phyloP scores from a whole-genome alignment of 177 flowering plant genomes.

The Vitis hybrid region DNA sequence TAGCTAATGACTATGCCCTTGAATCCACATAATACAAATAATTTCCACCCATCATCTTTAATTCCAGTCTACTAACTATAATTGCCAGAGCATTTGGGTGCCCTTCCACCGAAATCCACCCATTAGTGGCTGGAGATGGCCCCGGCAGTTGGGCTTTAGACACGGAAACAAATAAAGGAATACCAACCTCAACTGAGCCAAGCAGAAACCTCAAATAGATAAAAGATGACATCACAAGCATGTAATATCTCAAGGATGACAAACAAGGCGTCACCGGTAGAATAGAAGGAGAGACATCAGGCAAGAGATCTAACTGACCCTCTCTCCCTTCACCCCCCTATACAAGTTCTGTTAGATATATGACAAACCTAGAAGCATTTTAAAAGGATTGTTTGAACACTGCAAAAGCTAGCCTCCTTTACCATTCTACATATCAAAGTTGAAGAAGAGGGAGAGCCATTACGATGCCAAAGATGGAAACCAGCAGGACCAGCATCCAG shows the following conservation, averaged over 20 bases:
- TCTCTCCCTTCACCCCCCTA: constrained; percentile 4
- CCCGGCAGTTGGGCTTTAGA: too few species aligned
- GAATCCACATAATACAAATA: too few species aligned
- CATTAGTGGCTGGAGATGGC: too few species aligned
- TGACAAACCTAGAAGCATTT: constrained; percentile 4
- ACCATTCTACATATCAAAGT: constrained; percentile 33
- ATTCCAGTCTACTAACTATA: too few species aligned
- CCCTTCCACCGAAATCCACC: too few species aligned
- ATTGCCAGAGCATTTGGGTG: too few species aligned
- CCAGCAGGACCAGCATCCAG: constrained; percentile 70
- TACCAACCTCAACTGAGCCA: too few species aligned
- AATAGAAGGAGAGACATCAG: constrained; percentile 4
- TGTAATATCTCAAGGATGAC: neutral
- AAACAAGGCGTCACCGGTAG: neutral
- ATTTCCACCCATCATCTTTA: too few species aligned
- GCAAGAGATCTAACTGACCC: neutral
- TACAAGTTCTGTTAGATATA: constrained; percentile 17
- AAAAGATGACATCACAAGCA: too few species aligned
- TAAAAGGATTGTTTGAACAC: neutral
- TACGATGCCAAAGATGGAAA: constrained; percentile 63
- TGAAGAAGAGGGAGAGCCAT: constrained; percentile 91
- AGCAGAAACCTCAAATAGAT: too few species aligned
- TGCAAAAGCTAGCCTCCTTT: constrained; percentile 8
- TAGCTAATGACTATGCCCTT: too few species aligned
- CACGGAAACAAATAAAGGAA: too few species aligned